Base-by-base conservation (phyloP, 2,329 filamentous ascomycete species). In the Epichloe uncinata region DNA sequence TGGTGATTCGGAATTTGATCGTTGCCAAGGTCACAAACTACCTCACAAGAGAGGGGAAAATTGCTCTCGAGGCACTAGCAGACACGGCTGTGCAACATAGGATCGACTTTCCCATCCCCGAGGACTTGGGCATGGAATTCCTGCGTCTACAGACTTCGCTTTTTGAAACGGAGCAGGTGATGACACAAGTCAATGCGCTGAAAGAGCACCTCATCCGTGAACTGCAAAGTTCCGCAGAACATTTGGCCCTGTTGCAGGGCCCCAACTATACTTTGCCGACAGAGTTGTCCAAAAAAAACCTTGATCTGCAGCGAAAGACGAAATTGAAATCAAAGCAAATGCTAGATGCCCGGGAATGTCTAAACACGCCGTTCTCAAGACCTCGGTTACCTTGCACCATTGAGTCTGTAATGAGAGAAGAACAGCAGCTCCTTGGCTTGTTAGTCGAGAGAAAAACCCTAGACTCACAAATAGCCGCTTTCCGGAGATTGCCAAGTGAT, bases 401-500 rank as follows among this genome's bases (percentile, higher is more conserved):
- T n/a, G 71, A 81, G 20, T 73, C 81, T 22, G 66, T 87, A 0
- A 68, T 73, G 8, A 64, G 64, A 3, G 74, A 82, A 55, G 81
- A 87, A 61, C 69, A 74, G 18, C 71, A 72, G 3, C 78, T 85
- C 30, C 62, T 78, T 20, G 68, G 67, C 2, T 64, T 91, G 40
- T 69, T 82, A 36, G 68, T 73, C 4, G 66, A 66, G 30, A 82
- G 84, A 4, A 50, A 75, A 74, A 54, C 71, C 8, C 66, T 90
- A 42, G 81, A 87, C 52, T 63, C 65, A 1, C 77, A 83, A 53
- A 71, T 91, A 16, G 72, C 72, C 37, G 73, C 73, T 20, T 95
- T 88, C 56, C 77, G 82, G 48, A 81, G 84, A 6, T 65, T 95
- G 52, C 85, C 89, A 1, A 81, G 81, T 5, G 82, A 95, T 59